phyloP scores from a whole-genome alignment of 2,329 filamentous ascomycete species.

The Diplocarpon mali region DNA sequence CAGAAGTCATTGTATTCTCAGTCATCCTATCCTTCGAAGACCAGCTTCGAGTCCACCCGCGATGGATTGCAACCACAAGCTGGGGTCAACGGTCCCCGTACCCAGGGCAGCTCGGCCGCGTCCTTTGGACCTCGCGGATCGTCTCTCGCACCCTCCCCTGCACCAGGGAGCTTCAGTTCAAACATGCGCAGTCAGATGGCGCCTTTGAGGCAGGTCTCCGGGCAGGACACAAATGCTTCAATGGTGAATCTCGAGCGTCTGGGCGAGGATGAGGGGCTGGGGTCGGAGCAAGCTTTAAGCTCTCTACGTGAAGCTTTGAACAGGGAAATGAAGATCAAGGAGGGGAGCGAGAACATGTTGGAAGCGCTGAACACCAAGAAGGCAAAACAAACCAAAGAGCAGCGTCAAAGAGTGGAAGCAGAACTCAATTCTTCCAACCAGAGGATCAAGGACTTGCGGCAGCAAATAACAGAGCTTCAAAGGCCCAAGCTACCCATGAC shows the following conservation, averaged over 20 bases:
- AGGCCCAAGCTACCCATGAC: constrained; percentile 34
- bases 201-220: constrained; percentile 50
- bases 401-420: constrained; percentile 67
- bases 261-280: constrained; percentile 49
- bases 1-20: constrained; percentile 41
- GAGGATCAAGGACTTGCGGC: constrained; percentile 50
- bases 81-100: constrained; percentile 36
- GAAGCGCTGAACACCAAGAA: constrained; percentile 93
- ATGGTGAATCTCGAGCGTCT: constrained; percentile 41
- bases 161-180: constrained; percentile 79
- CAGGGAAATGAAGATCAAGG: constrained; percentile 95
- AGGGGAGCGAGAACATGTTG: constrained; percentile 93
- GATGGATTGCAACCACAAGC: constrained; percentile 41
- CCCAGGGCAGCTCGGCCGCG: constrained; percentile 41
- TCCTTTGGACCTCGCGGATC: constrained; percentile 56
- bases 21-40: constrained; percentile 29
- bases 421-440: constrained; percentile 84
- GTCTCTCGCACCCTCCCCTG: constrained; percentile 59
- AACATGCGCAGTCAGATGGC: constrained; percentile 64
- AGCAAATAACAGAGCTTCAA: constrained; percentile 50
- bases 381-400: constrained; percentile 86
- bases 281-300: constrained; percentile 63
- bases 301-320: constrained; percentile 75
- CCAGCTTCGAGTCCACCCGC: constrained; percentile 39
- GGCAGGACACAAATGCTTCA: constrained; percentile 43